Evolutionary conservation across 768 basidiomycete species (phyloP).

Genomic region (Tricholoma saponaceum): DNA sequence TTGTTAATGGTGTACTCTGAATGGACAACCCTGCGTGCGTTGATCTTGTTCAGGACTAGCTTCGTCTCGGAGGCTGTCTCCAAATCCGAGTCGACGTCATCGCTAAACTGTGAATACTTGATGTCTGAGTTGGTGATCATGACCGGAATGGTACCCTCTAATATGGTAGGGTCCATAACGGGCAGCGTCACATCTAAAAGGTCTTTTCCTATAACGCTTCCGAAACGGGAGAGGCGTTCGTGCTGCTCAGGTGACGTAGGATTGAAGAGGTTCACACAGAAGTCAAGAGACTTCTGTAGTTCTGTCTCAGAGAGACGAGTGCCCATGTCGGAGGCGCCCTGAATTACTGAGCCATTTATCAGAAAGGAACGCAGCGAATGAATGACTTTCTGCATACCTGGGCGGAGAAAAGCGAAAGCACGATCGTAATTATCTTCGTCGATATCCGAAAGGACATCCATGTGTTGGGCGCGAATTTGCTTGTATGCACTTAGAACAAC

Average conservation of each 20-base stretch:
- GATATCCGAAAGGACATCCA: slow-evolving; percentile 55
- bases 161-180: slow-evolving; percentile 37
- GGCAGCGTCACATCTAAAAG: slow-evolving; percentile 54
- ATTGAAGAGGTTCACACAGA: slow-evolving; percentile 69
- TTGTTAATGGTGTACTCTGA: slow-evolving; percentile 65
- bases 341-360: slow-evolving; percentile 51
- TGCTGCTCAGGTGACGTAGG: slow-evolving; percentile 65
- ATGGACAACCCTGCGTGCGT: slow-evolving; percentile 66
- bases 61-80: slow-evolving; percentile 38
- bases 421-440: slow-evolving; percentile 69
- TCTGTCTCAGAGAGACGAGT: slow-evolving; percentile 66
- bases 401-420: slow-evolving; percentile 59
- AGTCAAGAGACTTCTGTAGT: slow-evolving; percentile 72
- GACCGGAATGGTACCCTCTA: slow-evolving; percentile 32
- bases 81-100: slow-evolving; percentile 21
- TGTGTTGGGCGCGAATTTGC: slow-evolving; percentile 59
- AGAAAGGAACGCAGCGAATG: not conserved
- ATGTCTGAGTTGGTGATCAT: slow-evolving; percentile 2
- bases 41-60: slow-evolving; percentile 63
- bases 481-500: slow-evolving; percentile 73
- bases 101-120: slow-evolving; percentile 5
- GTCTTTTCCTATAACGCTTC: slow-evolving; percentile 26
- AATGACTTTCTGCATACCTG: slow-evolving; percentile 35
- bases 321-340: slow-evolving; percentile 78
- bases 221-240: slow-evolving; percentile 30